phyloP scores from a whole-genome alignment of 768 basidiomycete genomes.

The Macrolepiota dolichaula region DNA sequence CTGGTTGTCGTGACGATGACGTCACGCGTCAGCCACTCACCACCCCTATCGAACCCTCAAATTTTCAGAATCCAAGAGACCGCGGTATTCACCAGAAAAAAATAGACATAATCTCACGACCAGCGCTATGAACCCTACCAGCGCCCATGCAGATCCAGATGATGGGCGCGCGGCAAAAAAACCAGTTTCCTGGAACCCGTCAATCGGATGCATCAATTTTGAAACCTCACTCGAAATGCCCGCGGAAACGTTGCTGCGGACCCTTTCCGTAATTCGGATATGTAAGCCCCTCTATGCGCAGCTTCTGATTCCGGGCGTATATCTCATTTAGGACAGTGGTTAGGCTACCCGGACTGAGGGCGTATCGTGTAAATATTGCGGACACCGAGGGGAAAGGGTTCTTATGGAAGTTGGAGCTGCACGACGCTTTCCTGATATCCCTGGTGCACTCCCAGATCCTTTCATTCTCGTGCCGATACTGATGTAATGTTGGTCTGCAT shows the following conservation, averaged over 20 bases:
- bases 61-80: neutral
- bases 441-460: too few species aligned
- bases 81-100: neutral
- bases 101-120: neutral
- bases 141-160: neutral
- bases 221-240: conserved; percentile 59
- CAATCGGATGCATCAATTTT: neutral
- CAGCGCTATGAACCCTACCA: neutral
- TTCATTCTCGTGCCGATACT: too few species aligned
- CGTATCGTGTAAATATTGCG: neutral
- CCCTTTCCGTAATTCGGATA: conserved; percentile 55
- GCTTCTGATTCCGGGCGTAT: conserved; percentile 27
- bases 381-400: neutral
- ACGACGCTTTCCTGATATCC: neutral
- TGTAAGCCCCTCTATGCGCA: conserved; percentile 51
- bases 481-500: too few species aligned
- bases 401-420: neutral
- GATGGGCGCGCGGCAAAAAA: neutral
- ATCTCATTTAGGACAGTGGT: neutral
- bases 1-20: too few species aligned
- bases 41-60: neutral
- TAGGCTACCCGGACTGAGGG: neutral
- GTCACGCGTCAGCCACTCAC: too few species aligned
- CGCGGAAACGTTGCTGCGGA: conserved; percentile 55
- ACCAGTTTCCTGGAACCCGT: neutral